Base-by-base conservation (phyloP, 1,284 basidiomycete genomes). In the Trametes versicolor region DNA sequence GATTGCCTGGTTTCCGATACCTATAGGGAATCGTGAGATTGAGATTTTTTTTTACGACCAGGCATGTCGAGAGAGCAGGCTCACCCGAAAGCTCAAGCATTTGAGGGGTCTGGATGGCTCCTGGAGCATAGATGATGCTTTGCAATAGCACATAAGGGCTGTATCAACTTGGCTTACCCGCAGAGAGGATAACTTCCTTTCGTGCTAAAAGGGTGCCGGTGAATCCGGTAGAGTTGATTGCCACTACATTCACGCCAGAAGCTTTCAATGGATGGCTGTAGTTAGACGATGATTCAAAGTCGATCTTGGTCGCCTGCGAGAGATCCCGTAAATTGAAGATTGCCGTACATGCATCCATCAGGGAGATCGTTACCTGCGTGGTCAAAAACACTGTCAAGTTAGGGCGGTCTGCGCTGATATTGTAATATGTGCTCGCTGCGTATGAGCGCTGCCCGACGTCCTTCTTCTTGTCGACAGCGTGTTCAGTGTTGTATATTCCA, bases 211-310 rank as follows among this genome's bases (percentile, higher is more conserved):
- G 70, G 9, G 54, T 60, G 8, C 65, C 62, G 0, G 21, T 58
- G 29, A 61, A 51, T 4, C 62, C 62, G 5, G 62, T 63, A 2
- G 53, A 67, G 55, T 41, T 60, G 56, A 57, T 60, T 41, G 52
- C 71, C 66, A 32, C 58, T 36, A 59, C 72, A 43, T 37, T 43
- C 25, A 66, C 76, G 72, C 63, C 72, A 63, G 21, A 72, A 67
- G 39, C 74, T 96, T 64, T 97, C 85, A 54, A 98, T 12, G n/a
- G 21, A 6, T 29, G 25, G 12, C 15, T 12, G 12, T 19, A 13
- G 34, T 13, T 13, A 36, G 34, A 36, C 13, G 34, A 13, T 13
- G 34, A 7, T 7, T 36, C 13, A 13, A 36, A 36, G 7, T 13
- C 34, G 13, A 36, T 36, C 13, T 36, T 36, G 7, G 34, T 36